These are phyloP conservation scores for Fusarium siculi DNA, from an alignment of 2,329 filamentous ascomycete genomes.

Conservation along the genomic window DNA sequence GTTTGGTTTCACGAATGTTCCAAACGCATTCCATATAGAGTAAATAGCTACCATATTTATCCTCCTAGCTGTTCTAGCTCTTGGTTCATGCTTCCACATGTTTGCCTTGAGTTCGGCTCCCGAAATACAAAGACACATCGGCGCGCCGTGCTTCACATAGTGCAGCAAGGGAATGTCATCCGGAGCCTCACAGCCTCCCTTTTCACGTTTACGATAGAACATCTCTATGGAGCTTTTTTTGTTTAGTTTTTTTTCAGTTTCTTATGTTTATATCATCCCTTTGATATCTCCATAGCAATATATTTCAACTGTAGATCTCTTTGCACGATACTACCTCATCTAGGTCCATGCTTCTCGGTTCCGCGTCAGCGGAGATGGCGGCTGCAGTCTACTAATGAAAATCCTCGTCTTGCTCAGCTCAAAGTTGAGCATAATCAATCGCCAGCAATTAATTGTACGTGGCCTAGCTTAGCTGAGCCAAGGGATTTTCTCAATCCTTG, in stretches of 20 bases:
- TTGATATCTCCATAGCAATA: conserved; percentile 3
- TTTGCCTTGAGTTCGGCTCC: neutral
- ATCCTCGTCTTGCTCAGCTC: neutral
- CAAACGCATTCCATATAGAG: conserved; percentile 3
- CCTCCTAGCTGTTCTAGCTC: neutral
- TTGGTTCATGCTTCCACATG: neutral
- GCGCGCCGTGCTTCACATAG: conserved; percentile 23
- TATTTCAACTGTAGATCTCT: conserved; percentile 17
- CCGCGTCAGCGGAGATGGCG: conserved; percentile 7
- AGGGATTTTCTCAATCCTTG: conserved; percentile 24
- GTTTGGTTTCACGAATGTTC: conserved; percentile 32
- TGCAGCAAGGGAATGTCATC: conserved; percentile 16
- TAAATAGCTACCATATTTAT: neutral
- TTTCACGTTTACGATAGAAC: neutral
- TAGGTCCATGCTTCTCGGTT: conserved; percentile 14
- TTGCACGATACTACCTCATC: conserved; percentile 23
- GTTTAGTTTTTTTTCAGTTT: too few species aligned
- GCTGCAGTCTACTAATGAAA: conserved; percentile 4
- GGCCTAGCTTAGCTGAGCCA: neutral
- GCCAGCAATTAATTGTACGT: neutral
- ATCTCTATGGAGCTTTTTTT: neutral
- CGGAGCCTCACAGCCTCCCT: conserved; percentile 19
- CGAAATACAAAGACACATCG: neutral
- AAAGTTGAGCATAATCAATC: conserved; percentile 10
- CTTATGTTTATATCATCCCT: neutral